A percentile compares a stretch with the other conserved stretches of the same genome.
phyloP scores from a whole-genome alignment of 202 grass and related monocot species.

The Carex arenaria region DNA sequence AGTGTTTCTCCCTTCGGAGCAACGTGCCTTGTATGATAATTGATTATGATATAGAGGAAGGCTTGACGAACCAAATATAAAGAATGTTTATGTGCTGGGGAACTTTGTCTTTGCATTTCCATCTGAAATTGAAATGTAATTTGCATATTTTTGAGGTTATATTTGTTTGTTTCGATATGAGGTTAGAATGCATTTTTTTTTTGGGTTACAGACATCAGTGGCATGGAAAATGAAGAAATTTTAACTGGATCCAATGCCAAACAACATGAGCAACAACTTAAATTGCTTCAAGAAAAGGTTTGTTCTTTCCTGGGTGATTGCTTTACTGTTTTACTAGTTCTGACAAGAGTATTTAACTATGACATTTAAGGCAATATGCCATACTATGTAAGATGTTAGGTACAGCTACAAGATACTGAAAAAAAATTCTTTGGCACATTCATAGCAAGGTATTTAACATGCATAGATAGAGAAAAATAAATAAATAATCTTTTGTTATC shows the following conservation, averaged over 20 bases:
- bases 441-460: neutral
- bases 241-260: constrained; percentile 33
- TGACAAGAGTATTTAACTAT: neutral
- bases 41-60: neutral
- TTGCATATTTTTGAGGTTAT: neutral
- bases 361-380: neutral
- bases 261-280: constrained; percentile 55
- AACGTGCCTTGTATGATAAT: neutral
- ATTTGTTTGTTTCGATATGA: constrained; percentile 2
- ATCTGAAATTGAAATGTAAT: neutral
- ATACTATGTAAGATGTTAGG: neutral
- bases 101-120: neutral
- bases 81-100: neutral
- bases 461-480: neutral
- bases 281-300: constrained; percentile 75
- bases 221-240: constrained; percentile 26
- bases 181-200: neutral
- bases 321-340: constrained; percentile 5
- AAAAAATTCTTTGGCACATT: neutral
- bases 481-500: neutral
- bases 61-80: neutral
- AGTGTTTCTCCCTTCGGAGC: neutral
- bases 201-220: constrained; percentile 14
- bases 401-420: neutral
- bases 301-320: neutral